A percentile compares a stretch with the other conserved stretches of the same genome.
Conservation (phyloP, 495 filamentous ascomycete species). For the Aspergillus ostianus region DNA sequence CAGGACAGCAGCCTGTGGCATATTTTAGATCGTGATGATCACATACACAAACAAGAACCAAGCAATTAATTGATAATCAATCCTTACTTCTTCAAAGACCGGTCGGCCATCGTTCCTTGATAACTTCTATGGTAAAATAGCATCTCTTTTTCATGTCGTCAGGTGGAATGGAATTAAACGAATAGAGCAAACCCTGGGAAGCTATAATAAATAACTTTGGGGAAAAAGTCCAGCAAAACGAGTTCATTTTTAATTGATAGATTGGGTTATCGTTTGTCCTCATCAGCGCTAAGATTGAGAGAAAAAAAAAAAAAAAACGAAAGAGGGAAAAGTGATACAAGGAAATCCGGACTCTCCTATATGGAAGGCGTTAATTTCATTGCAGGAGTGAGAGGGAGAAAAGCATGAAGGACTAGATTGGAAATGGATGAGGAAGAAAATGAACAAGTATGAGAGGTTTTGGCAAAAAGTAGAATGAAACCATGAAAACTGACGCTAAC, state of each 20-base stretch:
- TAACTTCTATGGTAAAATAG: background rate
- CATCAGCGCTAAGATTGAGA: slow-evolving; percentile 23
- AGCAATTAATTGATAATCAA: background rate
- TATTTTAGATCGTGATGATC: background rate
- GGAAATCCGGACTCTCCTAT: background rate
- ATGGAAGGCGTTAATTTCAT: background rate
- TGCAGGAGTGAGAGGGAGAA: too few species aligned
- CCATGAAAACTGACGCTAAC: slow-evolving; percentile 17
- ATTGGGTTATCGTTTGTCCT: slow-evolving; percentile 38
- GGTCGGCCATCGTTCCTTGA: background rate
- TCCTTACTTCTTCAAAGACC: background rate
- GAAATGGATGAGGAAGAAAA: background rate
- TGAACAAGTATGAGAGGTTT: background rate
- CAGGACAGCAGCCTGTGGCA: background rate
- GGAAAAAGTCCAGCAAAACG: background rate
- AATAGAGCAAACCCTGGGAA: too few species aligned
- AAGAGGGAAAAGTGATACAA: background rate
- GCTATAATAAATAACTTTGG: too few species aligned
- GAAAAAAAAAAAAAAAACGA: background rate
- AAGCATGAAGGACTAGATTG: background rate
- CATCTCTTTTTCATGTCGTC: background rate
- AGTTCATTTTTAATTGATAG: slow-evolving; percentile 1
- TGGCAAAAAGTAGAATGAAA: background rate
- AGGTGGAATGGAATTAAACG: background rate
- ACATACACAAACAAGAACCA: background rate